These are phyloP conservation scores for Fusarium floridanum DNA, from an alignment of 2,329 filamentous ascomycete genomes.

Conservation along the genomic window DNA sequence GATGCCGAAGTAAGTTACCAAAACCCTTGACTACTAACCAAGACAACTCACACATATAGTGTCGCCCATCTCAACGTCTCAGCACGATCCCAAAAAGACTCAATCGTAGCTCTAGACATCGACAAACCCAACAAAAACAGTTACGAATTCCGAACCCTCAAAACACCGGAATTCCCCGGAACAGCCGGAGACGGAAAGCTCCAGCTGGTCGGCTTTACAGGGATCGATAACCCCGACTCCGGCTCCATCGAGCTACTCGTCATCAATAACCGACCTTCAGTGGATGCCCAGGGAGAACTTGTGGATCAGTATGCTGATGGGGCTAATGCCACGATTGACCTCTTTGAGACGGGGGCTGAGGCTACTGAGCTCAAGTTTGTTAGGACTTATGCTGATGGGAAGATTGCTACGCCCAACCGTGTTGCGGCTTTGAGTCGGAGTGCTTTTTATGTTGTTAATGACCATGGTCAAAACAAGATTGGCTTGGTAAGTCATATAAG, in stretches of 20 bases:
- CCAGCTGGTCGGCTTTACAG: slow-evolving; percentile 49
- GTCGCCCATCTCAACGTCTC: slow-evolving; percentile 43
- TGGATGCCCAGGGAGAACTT: slow-evolving; percentile 15
- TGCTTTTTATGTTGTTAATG: slow-evolving; percentile 37
- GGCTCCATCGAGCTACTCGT: slow-evolving; percentile 29
- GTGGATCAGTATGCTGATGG: slow-evolving; percentile 26
- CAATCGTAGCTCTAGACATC: slow-evolving; percentile 50
- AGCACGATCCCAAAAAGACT: slow-evolving; percentile 48
- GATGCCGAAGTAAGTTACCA: slow-evolving; percentile 23
- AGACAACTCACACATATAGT: slow-evolving; percentile 3
- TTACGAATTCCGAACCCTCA: slow-evolving; percentile 42
- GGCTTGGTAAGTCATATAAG: slow-evolving; percentile 23
- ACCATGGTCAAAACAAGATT: slow-evolving; percentile 34
- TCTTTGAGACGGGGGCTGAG: slow-evolving; percentile 19
- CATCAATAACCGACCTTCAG: slow-evolving; percentile 34
- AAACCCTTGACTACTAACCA: fast-evolving
- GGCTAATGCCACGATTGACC: slow-evolving; percentile 34
- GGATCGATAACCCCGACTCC: slow-evolving; percentile 39
- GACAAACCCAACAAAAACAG: slow-evolving; percentile 43
- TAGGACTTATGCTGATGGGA: slow-evolving; percentile 24
- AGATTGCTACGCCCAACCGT: slow-evolving; percentile 40
- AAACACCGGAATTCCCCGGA: slow-evolving; percentile 47
- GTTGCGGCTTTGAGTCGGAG: slow-evolving; percentile 22
- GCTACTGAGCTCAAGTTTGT: slow-evolving; percentile 32
- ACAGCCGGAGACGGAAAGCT: slow-evolving; percentile 49